Evolutionary conservation across 2,329 filamentous ascomycete species (phyloP).

Genomic region (Plectosphaerella cucumerina): DNA sequence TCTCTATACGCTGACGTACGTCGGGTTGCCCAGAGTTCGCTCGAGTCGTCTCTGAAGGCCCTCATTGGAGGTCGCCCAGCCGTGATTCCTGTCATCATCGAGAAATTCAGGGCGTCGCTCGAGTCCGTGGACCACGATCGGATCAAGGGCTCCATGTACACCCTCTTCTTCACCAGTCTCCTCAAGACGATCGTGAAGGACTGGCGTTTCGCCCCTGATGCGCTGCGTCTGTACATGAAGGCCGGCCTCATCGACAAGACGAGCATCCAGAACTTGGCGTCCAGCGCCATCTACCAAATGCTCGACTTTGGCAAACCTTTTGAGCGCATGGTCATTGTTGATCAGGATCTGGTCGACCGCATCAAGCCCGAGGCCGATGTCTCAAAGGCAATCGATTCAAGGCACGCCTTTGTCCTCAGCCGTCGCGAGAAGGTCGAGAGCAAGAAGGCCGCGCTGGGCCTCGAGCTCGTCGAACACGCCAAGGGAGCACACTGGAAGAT

Average conservation of each 20-base stretch:
- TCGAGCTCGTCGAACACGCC: slow-evolving; percentile 75
- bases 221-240: slow-evolving; percentile 86
- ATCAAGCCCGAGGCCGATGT: slow-evolving; percentile 69
- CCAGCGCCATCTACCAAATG: slow-evolving; percentile 76
- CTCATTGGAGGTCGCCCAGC: slow-evolving; percentile 83
- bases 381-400: slow-evolving; percentile 54
- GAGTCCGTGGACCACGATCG: slow-evolving; percentile 78
- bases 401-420: slow-evolving; percentile 69
- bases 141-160: slow-evolving; percentile 93
- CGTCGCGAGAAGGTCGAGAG: slow-evolving; percentile 75
- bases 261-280: slow-evolving; percentile 86
- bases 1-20: slow-evolving; percentile 94
- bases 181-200: slow-evolving; percentile 84
- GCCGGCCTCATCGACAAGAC: slow-evolving; percentile 88
- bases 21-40: slow-evolving; percentile 85
- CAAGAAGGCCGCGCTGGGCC: slow-evolving; percentile 75
- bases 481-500: slow-evolving; percentile 93
- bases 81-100: slow-evolving; percentile 83
- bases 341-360: slow-evolving; percentile 64
- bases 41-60: slow-evolving; percentile 89
- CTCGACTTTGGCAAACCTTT: slow-evolving; percentile 89
- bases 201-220: slow-evolving; percentile 90
- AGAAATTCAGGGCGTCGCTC: slow-evolving; percentile 73
- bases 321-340: slow-evolving; percentile 79
- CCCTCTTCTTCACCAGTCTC: slow-evolving; percentile 81